A percentile compares a stretch with the other conserved stretches of the same genome.
phyloP scores from a whole-genome alignment of 768 basidiomycete species.

The Tulasnella sp. region DNA sequence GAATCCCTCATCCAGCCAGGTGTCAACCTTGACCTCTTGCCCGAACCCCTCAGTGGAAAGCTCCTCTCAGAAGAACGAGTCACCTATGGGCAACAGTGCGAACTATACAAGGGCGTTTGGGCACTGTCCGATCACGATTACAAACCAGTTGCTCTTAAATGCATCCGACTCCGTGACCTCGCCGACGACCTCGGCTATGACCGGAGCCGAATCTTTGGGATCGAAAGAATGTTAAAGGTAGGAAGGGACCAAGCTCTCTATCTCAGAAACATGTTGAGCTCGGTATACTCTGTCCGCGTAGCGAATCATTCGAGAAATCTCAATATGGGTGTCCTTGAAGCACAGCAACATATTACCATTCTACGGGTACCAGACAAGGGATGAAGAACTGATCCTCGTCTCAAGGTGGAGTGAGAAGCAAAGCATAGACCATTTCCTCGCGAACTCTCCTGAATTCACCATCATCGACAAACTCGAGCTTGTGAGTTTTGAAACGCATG shows the following conservation, averaged over 20 bases:
- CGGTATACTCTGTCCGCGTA: not conserved
- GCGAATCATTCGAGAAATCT: not conserved
- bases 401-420: not conserved
- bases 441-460: not conserved
- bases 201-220: not conserved
- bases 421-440: not conserved
- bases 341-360: not conserved
- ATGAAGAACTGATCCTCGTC: not conserved
- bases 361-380: not conserved
- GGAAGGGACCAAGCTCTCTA: too few species aligned
- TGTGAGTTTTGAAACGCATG: not conserved
- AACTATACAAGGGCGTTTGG: not conserved
- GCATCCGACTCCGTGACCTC: not conserved
- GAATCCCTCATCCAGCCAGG: not conserved
- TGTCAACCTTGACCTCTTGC: not conserved
- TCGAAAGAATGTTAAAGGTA: not conserved
- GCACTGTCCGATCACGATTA: not conserved
- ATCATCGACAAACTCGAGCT: slow-evolving; percentile 3
- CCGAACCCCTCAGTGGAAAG: not conserved
- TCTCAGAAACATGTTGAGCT: not conserved
- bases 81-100: not conserved
- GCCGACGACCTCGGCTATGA: not conserved
- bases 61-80: not conserved
- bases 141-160: slow-evolving; percentile 6
- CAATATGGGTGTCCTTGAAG: not conserved